phyloP scores from a whole-genome alignment of 2,329 filamentous ascomycete species.

The Bertia moriformis region DNA sequence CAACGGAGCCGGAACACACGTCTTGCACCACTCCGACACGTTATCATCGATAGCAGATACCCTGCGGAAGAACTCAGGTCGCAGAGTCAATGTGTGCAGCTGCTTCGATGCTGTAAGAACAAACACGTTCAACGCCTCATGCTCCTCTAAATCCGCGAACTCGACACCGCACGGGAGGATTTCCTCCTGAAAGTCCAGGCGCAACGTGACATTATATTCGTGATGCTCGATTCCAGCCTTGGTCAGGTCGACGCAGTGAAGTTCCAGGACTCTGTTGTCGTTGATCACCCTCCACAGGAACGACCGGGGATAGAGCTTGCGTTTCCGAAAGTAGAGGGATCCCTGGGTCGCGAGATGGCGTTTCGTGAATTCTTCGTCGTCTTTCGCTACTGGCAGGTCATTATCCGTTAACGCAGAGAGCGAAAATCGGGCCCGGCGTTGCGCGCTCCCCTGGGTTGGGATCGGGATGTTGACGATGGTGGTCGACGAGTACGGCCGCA shows the following conservation, averaged over 20 bases:
- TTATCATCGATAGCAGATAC: constrained; percentile 56
- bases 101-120: constrained; percentile 66
- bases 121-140: constrained; percentile 66
- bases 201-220: constrained; percentile 25
- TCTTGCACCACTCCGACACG: constrained; percentile 63
- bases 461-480: constrained; percentile 32
- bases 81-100: constrained; percentile 71
- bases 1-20: constrained; percentile 60
- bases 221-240: constrained; percentile 36
- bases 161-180: constrained; percentile 69
- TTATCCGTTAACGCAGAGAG: constrained; percentile 12
- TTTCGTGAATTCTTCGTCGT: constrained; percentile 60
- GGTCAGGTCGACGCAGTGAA: constrained; percentile 70
- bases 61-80: constrained; percentile 68
- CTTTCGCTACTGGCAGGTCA: constrained; percentile 14
- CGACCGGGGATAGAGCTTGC: constrained; percentile 62
- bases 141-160: constrained; percentile 65
- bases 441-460: constrained; percentile 15
- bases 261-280: constrained; percentile 63
- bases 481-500: constrained; percentile 31
- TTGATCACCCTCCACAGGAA: constrained; percentile 87
- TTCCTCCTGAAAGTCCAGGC: constrained; percentile 60
- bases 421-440: constrained; percentile 16
- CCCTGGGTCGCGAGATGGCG: constrained; percentile 64
- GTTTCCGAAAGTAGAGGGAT: constrained; percentile 70